Conservation (phyloP, 371 early-diverging fungal species). For the Zychaea mexicana region DNA sequence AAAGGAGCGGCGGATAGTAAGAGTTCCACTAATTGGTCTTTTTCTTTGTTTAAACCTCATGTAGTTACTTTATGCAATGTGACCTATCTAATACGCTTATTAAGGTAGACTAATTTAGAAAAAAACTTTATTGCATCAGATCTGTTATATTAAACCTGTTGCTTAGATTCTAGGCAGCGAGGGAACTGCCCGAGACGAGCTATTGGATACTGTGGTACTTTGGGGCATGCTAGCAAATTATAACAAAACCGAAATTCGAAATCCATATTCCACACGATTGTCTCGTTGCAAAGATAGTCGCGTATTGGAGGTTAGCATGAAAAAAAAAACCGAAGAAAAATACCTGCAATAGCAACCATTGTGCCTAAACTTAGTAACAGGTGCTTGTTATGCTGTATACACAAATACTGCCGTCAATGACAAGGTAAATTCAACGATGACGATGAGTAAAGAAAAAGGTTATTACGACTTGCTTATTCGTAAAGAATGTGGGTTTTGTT, state of each 20-base stretch:
- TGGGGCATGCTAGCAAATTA: conserved; percentile 56
- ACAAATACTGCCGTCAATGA: conserved; percentile 26
- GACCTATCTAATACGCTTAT: conserved; percentile 43
- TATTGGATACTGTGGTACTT: conserved; percentile 41
- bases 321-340: background rate
- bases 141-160: too few relatives aligned
- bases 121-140: too few relatives aligned
- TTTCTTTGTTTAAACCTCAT: too few relatives aligned
- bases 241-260: conserved; percentile 57
- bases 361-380: too few relatives aligned
- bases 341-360: too few relatives aligned
- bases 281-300: conserved; percentile 27
- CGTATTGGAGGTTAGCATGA: conserved; percentile 15
- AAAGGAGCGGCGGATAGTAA: background rate
- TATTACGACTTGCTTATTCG: background rate
- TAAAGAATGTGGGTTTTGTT: background rate
- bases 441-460: background rate
- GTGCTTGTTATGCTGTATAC: conserved; percentile 36
- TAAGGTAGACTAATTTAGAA: too few relatives aligned
- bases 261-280: conserved; percentile 42
- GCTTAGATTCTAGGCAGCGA: conserved; percentile 34
- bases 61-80: conserved; percentile 54
- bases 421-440: conserved; percentile 29
- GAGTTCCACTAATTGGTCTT: background rate
- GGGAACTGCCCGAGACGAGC: conserved; percentile 21